Evolutionary conservation across 2,329 filamentous ascomycete genomes (phyloP).

Genomic region (Penicillium sclerotigenum): DNA sequence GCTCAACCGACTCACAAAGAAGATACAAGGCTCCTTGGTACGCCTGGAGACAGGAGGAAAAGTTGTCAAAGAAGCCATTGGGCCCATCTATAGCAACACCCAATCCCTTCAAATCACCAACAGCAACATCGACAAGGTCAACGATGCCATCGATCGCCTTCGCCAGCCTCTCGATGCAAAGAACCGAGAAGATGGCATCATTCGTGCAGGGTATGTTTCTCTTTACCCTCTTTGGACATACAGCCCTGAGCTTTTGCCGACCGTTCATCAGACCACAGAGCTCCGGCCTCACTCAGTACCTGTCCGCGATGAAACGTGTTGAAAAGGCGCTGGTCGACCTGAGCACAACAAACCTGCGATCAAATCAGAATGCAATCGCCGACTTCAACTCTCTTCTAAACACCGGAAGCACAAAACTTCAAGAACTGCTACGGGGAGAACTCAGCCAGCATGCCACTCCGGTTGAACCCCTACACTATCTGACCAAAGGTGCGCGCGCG

Average conservation of each 20-base stretch:
- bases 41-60: constrained; percentile 84
- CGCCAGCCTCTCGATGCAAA: constrained; percentile 90
- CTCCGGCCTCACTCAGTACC: constrained; percentile 76
- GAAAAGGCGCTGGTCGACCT: constrained; percentile 81
- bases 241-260: background rate
- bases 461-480: constrained; percentile 85
- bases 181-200: constrained; percentile 85
- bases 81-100: constrained; percentile 89
- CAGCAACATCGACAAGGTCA: constrained; percentile 81
- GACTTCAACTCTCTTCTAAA: constrained; percentile 76
- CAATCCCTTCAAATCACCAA: constrained; percentile 83
- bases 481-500: constrained; percentile 70
- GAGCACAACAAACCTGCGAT: constrained; percentile 82
- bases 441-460: constrained; percentile 74
- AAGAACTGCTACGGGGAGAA: constrained; percentile 76
- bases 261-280: constrained; percentile 62
- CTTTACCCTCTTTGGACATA: background rate
- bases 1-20: constrained; percentile 88
- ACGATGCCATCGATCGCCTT: constrained; percentile 81
- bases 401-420: constrained; percentile 75
- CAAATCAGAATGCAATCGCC: constrained; percentile 82
- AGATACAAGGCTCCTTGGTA: constrained; percentile 83
- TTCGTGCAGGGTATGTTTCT: constrained; percentile 65
- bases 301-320: constrained; percentile 84
- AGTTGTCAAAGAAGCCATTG: constrained; percentile 86